Base-by-base conservation (phyloP, 1,284 basidiomycete genomes). In the Butyriboletus appendiculatus region DNA sequence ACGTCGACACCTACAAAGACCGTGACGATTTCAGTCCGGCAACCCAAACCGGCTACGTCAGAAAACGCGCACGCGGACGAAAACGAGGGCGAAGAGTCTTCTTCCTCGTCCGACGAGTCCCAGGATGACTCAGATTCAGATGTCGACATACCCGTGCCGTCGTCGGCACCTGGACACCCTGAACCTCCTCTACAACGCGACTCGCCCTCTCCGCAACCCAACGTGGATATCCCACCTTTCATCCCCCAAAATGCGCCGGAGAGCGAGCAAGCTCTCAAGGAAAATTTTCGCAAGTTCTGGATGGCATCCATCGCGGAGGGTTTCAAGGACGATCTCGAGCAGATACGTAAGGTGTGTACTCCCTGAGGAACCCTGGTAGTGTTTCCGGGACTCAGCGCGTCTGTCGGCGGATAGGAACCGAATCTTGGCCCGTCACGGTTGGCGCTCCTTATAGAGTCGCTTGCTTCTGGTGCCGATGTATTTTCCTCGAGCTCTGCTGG, bases 261-360 rank as follows among this genome's bases (percentile, higher is more conserved):
- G 52, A 71, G 75, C 34, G 85, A 90, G 54, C 70, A 80, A 44
- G 66, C 69, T 3, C 64, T 92, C 62, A 84, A 81, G 59, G 81
- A 81, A 28, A 81, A 76, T 40, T 92, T 92, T 64, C 74, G 82
- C 52, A 85, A 85, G 65, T 90, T 92, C 65, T 92, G 89, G 88
- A 90, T 92, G 88, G 70, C 81, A 4, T 81, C 84, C 3, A 78
- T 92, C 5, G 89, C 85, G 1, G 89, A 92, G 67, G 88, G 82
- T 16, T 92, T 92, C 70, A 80, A 80, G 57, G 84, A 88, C 48
- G 90, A 92, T 67, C 73, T 92, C 18, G 86, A 90, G 62, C 79
- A 85, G 62, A 85, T 92, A 62, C 82, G 85, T 40, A 90, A 90
- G 77, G 89, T 52, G 26, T 22, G 55, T 40, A 12, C 4, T 26